These are phyloP conservation scores for Fusarium abutilonis DNA, from an alignment of 2,329 filamentous ascomycete species.

Conservation along the genomic window DNA sequence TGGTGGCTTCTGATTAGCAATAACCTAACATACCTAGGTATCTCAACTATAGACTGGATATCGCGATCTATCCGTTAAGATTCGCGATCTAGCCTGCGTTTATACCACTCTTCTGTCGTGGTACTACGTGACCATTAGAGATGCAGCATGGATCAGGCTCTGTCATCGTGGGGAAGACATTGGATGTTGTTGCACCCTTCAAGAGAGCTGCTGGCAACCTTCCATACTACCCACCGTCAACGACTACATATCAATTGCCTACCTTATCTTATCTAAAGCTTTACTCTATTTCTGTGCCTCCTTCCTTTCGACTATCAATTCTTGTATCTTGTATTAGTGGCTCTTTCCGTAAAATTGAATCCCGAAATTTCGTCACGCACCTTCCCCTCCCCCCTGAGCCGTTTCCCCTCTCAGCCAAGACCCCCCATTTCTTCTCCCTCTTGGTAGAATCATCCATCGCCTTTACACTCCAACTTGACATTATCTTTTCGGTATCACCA, in stretches of 20 bases:
- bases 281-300: not conserved
- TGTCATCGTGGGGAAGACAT: slow-evolving; percentile 25
- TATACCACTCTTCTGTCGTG: not conserved
- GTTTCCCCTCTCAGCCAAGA: slow-evolving; percentile 19
- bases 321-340: not conserved
- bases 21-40: not conserved
- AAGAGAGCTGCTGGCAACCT: too few relatives aligned
- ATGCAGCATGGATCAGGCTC: slow-evolving; percentile 28
- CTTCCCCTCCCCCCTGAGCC: slow-evolving; percentile 5
- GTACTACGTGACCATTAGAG: not conserved
- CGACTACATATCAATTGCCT: not conserved
- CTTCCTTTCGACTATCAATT: not conserved
- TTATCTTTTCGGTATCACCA: slow-evolving; percentile 25
- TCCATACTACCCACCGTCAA: slow-evolving; percentile 6
- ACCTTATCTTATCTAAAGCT: not conserved
- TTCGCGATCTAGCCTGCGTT: slow-evolving; percentile 7
- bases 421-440: slow-evolving; percentile 13
- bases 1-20: too few relatives aligned
- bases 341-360: slow-evolving; percentile 6
- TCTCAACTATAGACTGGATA: not conserved
- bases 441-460: slow-evolving; percentile 2
- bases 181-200: slow-evolving; percentile 20
- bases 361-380: too few relatives aligned
- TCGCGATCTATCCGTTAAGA: slow-evolving; percentile 2
- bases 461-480: slow-evolving; percentile 17